Percentiles rank a stretch among this genome's conserved stretches.
Conservation (phyloP, 257 asterid species). For the Salvia splendens region DNA sequence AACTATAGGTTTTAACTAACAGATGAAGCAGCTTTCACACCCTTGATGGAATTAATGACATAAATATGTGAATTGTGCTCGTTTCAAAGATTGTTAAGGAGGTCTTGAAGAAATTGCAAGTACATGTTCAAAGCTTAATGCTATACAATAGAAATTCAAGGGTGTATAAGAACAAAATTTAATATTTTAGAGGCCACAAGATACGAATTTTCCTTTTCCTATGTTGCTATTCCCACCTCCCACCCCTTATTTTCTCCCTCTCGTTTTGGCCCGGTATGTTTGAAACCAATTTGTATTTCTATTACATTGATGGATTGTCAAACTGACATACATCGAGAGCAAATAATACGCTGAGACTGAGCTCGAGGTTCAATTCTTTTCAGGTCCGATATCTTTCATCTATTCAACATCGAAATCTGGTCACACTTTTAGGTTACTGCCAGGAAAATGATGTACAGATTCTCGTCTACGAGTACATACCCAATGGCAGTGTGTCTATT, state of each 20-base stretch:
- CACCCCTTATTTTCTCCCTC: background rate
- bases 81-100: background rate
- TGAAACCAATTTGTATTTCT: conserved; percentile 17
- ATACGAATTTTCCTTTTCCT: background rate
- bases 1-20: background rate
- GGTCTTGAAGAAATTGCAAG: background rate
- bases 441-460: conserved; percentile 84
- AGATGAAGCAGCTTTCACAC: background rate
- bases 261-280: background rate
- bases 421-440: conserved; percentile 83
- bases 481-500: conserved; percentile 87
- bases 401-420: conserved; percentile 85
- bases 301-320: conserved; percentile 16
- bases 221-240: background rate
- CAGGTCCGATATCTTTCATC: conserved; percentile 90
- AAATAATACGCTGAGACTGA: conserved; percentile 29
- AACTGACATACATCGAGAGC: conserved; percentile 8
- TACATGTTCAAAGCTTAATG: background rate
- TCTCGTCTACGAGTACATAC: conserved; percentile 85
- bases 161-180: background rate
- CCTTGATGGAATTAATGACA: background rate
- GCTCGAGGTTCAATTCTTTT: conserved; percentile 40
- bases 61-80: background rate
- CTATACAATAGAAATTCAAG: background rate
- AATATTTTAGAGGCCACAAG: background rate